Conservation (phyloP, 1,284 basidiomycete genomes). For the Sanghuangporus baumii region DNA sequence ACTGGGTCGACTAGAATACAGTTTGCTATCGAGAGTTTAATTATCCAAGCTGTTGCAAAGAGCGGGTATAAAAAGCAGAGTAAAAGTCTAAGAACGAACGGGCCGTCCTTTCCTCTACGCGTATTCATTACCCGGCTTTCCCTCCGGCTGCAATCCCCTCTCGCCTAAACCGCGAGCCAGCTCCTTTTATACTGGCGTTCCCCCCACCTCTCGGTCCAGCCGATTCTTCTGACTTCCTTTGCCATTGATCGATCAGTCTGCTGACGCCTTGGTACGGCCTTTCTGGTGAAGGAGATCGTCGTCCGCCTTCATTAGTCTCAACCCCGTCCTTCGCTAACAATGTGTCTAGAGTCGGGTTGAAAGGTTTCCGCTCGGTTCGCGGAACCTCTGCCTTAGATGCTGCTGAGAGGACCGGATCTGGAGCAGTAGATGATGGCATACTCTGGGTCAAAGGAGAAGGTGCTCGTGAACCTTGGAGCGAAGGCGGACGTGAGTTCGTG, state of each 20-base stretch:
- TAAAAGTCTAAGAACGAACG: too few relatives aligned
- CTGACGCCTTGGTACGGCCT: conserved; percentile 75
- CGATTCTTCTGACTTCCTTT: conserved; percentile 65
- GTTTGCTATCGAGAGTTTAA: too few relatives aligned
- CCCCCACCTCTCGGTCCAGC: conserved; percentile 35
- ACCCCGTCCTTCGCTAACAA: neutral
- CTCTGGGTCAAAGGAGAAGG: neutral
- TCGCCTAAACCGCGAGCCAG: conserved; percentile 24
- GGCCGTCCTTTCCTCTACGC: neutral
- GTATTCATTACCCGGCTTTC: neutral
- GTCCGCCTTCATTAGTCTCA: conserved; percentile 25
- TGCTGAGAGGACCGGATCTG: neutral
- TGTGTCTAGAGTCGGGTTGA: neutral
- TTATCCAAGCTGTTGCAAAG: too few relatives aligned
- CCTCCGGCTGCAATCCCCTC: conserved; percentile 13
- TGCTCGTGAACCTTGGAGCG: neutral
- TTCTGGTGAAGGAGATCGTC: conserved; percentile 59
- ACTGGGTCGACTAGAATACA: too few relatives aligned
- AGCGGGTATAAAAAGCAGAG: too few relatives aligned
- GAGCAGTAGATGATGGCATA: neutral
- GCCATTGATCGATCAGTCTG: conserved; percentile 78
- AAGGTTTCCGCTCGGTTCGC: conserved; percentile 7
- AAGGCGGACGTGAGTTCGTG: neutral
- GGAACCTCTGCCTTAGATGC: neutral
- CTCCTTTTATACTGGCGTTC: conserved; percentile 36